Base-by-base conservation (phyloP, 345 rosid species). In the Citrus trifoliata region DNA sequence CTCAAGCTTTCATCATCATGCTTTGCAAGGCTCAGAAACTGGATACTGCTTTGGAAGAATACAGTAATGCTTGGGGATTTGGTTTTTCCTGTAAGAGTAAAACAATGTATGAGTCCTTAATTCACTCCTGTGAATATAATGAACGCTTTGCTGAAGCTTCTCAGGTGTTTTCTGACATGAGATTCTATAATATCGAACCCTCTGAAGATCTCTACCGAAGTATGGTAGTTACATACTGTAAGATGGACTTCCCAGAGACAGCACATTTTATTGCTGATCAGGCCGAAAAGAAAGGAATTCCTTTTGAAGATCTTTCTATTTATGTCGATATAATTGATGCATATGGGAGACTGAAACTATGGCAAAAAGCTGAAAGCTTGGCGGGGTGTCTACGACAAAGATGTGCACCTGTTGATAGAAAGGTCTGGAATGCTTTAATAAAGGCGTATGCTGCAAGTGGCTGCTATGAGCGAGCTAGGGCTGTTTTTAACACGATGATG, bases 311-410 rank as follows among this genome's bases (percentile, higher is more conserved):
- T 80, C 78, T 83, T 61, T 82, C 91, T 71, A 79, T 83, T 40
- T 84, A 88, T 80, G 85, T 89, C 72, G 80, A 85, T 84, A 84
- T 95, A 72, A 88, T 95, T 42, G 95, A 89, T 82, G 87, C 89
- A 68, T 93, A 91, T 81, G 97, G 97, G 66, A 88, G 85, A 79
- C 58, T 85, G 82, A 92, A 95, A 79, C 87, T 85, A 19, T 92
- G 97, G 97, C 93, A 89, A 82, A 91, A 91, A 80, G 97, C 99
- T 70, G 98, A 95, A 87, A 86, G 90, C 84, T 80, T 95, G 74
- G 99, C 92, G 67, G 93, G 95, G 58, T 83, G 74, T 79, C 82
- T 92, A 82, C 89, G 90, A 85, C 93, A 91, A 78, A 90, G 83
- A 81, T 82, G 73, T 80, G 73, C 77, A 55, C 75, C 80, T 69